Evolutionary conservation across 306 rosid genomes (phyloP).

Genomic region (Trifolium repens): DNA sequence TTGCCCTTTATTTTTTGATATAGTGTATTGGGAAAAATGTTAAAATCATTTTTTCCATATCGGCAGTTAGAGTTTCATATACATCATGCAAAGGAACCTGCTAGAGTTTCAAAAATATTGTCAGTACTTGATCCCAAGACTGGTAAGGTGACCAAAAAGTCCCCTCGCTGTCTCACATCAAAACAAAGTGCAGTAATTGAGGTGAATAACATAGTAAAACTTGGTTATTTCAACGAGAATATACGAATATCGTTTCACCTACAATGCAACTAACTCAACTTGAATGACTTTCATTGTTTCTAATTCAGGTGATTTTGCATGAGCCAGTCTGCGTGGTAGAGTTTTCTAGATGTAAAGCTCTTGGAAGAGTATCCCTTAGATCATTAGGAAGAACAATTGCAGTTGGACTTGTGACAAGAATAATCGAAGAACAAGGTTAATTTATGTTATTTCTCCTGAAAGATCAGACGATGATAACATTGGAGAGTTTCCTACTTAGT

Average conservation of each 20-base stretch:
- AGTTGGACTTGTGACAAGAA: slow-evolving; percentile 76
- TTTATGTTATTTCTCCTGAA: slow-evolving; percentile 10
- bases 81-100: slow-evolving; percentile 88
- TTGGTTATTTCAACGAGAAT: slow-evolving; percentile 7
- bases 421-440: slow-evolving; percentile 58
- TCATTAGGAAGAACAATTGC: slow-evolving; percentile 81
- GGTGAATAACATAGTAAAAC: slow-evolving; percentile 55
- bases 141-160: slow-evolving; percentile 77
- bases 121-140: slow-evolving; percentile 86
- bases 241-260: neutral
- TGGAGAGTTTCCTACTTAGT: slow-evolving; percentile 20
- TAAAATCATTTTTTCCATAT: slow-evolving; percentile 22
- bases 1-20: slow-evolving; percentile 13
- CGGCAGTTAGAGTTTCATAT: slow-evolving; percentile 88
- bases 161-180: slow-evolving; percentile 84
- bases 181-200: slow-evolving; percentile 90
- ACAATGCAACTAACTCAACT: neutral
- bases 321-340: slow-evolving; percentile 79
- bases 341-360: slow-evolving; percentile 72
- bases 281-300: slow-evolving; percentile 32
- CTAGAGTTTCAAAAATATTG: slow-evolving; percentile 69
- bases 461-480: neutral
- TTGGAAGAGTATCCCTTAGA: slow-evolving; percentile 88
- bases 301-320: slow-evolving; percentile 67
- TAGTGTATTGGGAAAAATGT: slow-evolving; percentile 2